Conservation (phyloP, 192 early-diverging fungal genomes). For the Jimgerdemannia flammicorona region DNA sequence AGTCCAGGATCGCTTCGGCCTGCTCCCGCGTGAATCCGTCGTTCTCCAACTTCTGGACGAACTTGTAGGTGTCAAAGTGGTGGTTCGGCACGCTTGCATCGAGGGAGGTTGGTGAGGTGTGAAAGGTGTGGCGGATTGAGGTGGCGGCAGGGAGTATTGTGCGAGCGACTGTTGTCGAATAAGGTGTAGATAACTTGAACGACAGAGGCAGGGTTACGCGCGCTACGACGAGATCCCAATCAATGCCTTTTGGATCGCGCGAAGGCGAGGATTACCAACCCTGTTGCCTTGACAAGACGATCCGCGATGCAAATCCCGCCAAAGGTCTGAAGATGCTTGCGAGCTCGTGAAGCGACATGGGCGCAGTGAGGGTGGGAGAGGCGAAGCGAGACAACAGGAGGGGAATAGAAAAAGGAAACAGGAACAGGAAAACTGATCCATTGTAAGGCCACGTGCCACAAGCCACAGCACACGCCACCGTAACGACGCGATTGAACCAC, state of each 20-base stretch:
- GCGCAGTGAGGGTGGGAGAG: neutral
- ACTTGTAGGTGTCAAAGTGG: conserved; percentile 81
- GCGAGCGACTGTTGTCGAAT: neutral
- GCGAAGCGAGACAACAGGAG: neutral
- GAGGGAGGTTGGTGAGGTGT: neutral
- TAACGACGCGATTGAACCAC: neutral
- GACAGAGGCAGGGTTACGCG: neutral
- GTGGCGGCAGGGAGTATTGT: neutral
- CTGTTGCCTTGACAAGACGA: neutral
- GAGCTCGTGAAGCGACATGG: neutral
- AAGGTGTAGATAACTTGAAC: neutral
- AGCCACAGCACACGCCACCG: neutral
- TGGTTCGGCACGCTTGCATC: conserved; percentile 16
- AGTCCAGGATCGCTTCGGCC: conserved; percentile 73
- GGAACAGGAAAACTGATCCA: no score
- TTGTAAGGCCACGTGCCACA: neutral
- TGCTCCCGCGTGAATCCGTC: conserved; percentile 70
- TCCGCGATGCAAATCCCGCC: neutral
- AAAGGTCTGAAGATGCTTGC: neutral
- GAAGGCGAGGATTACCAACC: neutral
- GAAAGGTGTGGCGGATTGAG: neutral
- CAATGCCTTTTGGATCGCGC: no score
- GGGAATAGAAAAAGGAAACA: neutral
- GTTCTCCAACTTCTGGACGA: conserved; percentile 65
- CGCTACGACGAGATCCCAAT: no score